Conservation (phyloP, 2,329 filamentous ascomycete genomes). For the Colletotrichum zoysiae region DNA sequence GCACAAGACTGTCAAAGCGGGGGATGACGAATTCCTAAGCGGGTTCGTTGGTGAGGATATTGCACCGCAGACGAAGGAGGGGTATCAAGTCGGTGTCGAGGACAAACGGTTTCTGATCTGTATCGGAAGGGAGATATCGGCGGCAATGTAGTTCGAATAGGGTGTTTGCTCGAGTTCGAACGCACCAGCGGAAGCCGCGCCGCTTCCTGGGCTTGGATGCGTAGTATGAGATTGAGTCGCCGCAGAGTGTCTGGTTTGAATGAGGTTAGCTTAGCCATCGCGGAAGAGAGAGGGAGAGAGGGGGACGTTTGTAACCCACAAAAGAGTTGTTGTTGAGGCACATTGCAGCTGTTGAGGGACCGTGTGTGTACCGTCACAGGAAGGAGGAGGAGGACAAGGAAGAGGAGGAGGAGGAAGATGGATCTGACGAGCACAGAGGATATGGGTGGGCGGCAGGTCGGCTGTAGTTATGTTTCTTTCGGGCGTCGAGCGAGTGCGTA, state of each 20-base stretch:
- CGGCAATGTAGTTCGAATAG: neutral
- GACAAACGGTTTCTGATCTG: neutral
- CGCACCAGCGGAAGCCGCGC: constrained; percentile 6
- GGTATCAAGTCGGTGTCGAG: constrained; percentile 1
- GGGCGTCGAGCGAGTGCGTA: too few species aligned
- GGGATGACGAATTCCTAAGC: constrained; percentile 1
- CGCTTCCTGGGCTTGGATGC: constrained; percentile 8
- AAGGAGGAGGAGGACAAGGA: too few species aligned
- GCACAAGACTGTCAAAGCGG: constrained; percentile 9
- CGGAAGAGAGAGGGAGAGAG: neutral
- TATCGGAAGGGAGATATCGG: neutral
- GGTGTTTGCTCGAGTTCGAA: neutral
- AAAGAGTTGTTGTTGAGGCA: constrained; percentile 12
- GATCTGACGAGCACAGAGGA: neutral
- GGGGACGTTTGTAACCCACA: neutral
- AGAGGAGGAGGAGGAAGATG: neutral
- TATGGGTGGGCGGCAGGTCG: neutral
- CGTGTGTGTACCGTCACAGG: neutral
- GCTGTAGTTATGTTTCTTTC: neutral
- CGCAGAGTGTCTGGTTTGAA: neutral
- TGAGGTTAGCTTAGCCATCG: neutral
- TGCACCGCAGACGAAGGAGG: neutral
- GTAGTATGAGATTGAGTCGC: neutral
- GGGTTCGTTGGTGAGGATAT: neutral
- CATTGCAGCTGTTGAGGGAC: neutral